These are phyloP conservation scores for Phytophthora cactorum DNA, from an alignment of 352 stramenopile genomes.

Conservation along the genomic window DNA sequence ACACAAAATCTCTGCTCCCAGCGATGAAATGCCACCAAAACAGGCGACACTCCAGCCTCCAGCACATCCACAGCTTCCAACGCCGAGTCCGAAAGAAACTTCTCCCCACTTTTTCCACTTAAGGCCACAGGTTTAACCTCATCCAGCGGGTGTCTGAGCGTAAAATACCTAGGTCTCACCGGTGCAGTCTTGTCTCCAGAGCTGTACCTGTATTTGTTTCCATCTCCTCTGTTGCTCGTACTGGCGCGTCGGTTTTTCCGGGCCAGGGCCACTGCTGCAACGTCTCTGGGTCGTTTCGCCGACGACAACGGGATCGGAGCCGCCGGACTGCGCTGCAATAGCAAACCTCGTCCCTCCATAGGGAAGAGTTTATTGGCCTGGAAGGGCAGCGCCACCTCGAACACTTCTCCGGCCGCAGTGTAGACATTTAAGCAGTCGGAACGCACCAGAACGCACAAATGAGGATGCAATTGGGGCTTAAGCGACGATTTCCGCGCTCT, in stretches of 20 bases:
- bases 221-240: conserved; percentile 46
- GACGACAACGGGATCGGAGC: conserved; percentile 33
- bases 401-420: conserved; percentile 65
- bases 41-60: conserved; percentile 13
- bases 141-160: conserved; percentile 72
- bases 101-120: conserved; percentile 7
- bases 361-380: conserved; percentile 66
- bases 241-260: conserved; percentile 41
- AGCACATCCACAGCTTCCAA: conserved; percentile 59
- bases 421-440: conserved; percentile 76
- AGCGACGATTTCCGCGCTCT: conserved; percentile 14
- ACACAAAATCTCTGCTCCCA: conserved; percentile 57
- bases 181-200: conserved; percentile 17
- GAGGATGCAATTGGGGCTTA: conserved; percentile 19
- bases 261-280: conserved; percentile 32
- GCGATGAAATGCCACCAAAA: conserved; percentile 63
- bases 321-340: conserved; percentile 68
- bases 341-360: conserved; percentile 46
- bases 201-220: conserved; percentile 40
- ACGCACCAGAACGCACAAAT: conserved; percentile 74
- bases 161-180: conserved; percentile 69
- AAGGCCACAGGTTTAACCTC: conserved; percentile 76
- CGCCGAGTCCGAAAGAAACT: conserved; percentile 58
- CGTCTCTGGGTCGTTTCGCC: conserved; percentile 38
- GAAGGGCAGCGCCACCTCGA: conserved; percentile 78